Base-by-base conservation (phyloP, 2,329 filamentous ascomycete species). In the Hypocreales sp. region DNA sequence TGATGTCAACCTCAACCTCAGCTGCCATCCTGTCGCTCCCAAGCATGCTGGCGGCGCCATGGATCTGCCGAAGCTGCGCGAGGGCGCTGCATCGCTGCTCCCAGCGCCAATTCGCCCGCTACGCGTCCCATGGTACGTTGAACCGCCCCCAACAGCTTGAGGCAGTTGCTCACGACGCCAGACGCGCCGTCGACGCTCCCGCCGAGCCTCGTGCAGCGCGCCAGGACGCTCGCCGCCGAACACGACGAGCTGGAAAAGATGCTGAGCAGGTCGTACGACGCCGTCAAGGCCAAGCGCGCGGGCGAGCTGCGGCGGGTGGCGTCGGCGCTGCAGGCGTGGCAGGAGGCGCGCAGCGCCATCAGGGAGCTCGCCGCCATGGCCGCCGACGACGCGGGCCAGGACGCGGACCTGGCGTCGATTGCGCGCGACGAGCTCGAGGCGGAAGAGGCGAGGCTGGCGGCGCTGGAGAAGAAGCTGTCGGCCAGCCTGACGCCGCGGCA, bases 401-500 rank as follows among this genome's bases (percentile, higher is more conserved):
- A 78, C 35, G 50, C 55, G 26, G 90, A 95, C 52, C 67, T 98
- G 28, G 71, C 75, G 8, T 62, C 74, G 7, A 64, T 98, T 28
- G 74, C 92, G 8, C 57, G 65, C n/a, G 83, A 92, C 36, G 90
- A 98, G 47, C 63, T 95, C 7, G 56, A 60, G n/a, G 51, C 64
- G 3, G 83, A 81, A 8, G 58, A 64, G 11, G 53, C 62, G 5
- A 60, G 67, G 31, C 64, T 94, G 15, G 61, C 66, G 3, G 46
- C 55, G 1, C 66, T 92, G 15, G 72, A 73, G 0, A 64, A 64
- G 20, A 69, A 67, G 20, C 65, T 98, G 23, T 82, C 82, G 15
- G 71, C 67, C 14, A 73, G 79, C 24, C 65, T 98, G 28, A 79
- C 92, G 11, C 90, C 90, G 1, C 71, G 73, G 22, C 86, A 98